Evolutionary conservation across 352 stramenopile genomes (phyloP).

Genomic region (Phytophthora podocarpi): DNA sequence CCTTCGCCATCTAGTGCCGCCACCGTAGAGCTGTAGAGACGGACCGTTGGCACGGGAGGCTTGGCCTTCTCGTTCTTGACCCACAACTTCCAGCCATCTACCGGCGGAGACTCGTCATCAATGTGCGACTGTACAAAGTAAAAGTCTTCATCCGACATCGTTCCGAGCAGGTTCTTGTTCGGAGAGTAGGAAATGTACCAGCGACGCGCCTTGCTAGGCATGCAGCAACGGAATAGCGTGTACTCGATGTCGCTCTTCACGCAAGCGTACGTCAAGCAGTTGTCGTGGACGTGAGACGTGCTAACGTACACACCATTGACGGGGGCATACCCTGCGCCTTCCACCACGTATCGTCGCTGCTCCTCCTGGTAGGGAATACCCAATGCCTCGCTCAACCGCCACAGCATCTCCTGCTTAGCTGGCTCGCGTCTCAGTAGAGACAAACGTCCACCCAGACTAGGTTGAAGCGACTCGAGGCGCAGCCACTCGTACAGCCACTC

Average conservation of each 20-base stretch:
- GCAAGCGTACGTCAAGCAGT: constrained; percentile 74
- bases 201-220: constrained; percentile 97
- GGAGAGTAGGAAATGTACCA: constrained; percentile 98
- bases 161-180: constrained; percentile 86
- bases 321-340: constrained; percentile 85
- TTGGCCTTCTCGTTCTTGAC: constrained; percentile 85
- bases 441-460: constrained; percentile 72
- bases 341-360: constrained; percentile 88
- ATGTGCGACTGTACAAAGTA: constrained; percentile 87
- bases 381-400: constrained; percentile 67
- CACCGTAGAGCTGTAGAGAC: constrained; percentile 74
- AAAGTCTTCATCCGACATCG: constrained; percentile 87
- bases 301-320: constrained; percentile 96
- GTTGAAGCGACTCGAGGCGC: constrained; percentile 84
- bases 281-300: constrained; percentile 74
- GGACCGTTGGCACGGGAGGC: constrained; percentile 64
- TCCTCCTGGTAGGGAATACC: constrained; percentile 72
- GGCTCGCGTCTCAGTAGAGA: constrained; percentile 68
- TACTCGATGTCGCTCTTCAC: constrained; percentile 79
- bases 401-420: constrained; percentile 76
- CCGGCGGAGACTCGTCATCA: constrained; percentile 77
- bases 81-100: constrained; percentile 87
- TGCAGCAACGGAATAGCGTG: constrained; percentile 97
- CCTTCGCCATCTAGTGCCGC: constrained; percentile 45
- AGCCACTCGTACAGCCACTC: constrained; percentile 90